These are phyloP conservation scores for Backusella psychrophila DNA, from an alignment of 192 early-diverging fungal genomes.

Conservation along the genomic window DNA sequence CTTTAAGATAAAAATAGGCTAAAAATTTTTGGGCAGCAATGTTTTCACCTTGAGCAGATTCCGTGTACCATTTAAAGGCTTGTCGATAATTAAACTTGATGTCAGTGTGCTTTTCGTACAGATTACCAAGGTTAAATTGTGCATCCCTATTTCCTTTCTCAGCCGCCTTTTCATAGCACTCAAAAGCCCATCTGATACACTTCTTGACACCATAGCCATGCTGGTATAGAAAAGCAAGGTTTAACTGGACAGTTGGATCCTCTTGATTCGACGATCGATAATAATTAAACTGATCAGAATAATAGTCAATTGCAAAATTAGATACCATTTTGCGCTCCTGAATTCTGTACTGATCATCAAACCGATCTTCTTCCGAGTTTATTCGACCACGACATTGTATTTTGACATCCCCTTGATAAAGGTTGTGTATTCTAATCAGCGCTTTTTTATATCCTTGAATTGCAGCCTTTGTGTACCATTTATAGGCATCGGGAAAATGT, in stretches of 20 bases:
- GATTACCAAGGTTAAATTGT: background rate
- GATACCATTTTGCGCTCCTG: too few species aligned
- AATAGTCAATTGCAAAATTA: background rate
- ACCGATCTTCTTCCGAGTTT: background rate
- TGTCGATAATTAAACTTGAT: background rate
- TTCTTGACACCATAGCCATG: background rate
- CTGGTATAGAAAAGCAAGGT: background rate
- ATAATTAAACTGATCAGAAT: background rate
- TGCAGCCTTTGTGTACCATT: background rate
- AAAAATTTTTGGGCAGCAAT: too few species aligned
- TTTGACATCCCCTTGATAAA: background rate
- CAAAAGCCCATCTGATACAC: background rate
- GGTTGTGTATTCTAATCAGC: background rate
- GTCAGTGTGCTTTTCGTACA: background rate
- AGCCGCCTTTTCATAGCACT: background rate
- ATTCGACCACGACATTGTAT: background rate
- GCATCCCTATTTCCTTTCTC: too few species aligned
- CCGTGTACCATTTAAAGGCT: too few species aligned
- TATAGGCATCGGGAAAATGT: too few species aligned
- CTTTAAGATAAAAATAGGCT: too few species aligned
- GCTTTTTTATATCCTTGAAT: background rate
- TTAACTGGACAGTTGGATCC: background rate
- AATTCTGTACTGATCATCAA: too few species aligned
- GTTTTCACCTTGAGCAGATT: too few species aligned
- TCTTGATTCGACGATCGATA: background rate